phyloP scores from a whole-genome alignment of 2,329 filamentous ascomycete genomes.

The Colletotrichum sp. region DNA sequence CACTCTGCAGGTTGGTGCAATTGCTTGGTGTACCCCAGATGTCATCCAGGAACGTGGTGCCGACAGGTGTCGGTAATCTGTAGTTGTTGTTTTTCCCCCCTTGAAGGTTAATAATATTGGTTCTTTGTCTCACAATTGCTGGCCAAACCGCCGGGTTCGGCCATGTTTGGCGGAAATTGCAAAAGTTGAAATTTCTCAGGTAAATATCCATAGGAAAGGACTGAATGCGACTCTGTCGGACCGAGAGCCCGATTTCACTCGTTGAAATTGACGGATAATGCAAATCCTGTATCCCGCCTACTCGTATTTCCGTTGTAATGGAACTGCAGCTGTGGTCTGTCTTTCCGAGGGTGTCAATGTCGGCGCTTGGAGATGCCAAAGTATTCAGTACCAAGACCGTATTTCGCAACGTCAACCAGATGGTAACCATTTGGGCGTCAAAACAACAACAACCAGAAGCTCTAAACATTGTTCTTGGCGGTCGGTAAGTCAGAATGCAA shows the following conservation, averaged over 20 bases:
- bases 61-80: background rate
- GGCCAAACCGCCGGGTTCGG: background rate
- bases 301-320: background rate
- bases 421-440: background rate
- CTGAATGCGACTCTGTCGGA: background rate
- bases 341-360: background rate
- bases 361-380: background rate
- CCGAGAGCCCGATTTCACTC: background rate
- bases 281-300: background rate
- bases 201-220: background rate
- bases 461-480: background rate
- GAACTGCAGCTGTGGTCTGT: background rate
- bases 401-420: background rate
- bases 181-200: background rate
- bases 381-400: background rate
- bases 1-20: background rate
- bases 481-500: background rate
- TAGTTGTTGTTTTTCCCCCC: background rate
- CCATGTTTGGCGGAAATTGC: background rate
- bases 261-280: background rate
- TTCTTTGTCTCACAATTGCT: background rate
- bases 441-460: background rate
- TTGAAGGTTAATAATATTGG: background rate
- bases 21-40: background rate
- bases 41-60: background rate